Evolutionary conservation across 1,139 yeast species (phyloP), one percentile per base, ranked within the genome.

Genomic region (Nadsonia starkeyi-henricii): DNA sequence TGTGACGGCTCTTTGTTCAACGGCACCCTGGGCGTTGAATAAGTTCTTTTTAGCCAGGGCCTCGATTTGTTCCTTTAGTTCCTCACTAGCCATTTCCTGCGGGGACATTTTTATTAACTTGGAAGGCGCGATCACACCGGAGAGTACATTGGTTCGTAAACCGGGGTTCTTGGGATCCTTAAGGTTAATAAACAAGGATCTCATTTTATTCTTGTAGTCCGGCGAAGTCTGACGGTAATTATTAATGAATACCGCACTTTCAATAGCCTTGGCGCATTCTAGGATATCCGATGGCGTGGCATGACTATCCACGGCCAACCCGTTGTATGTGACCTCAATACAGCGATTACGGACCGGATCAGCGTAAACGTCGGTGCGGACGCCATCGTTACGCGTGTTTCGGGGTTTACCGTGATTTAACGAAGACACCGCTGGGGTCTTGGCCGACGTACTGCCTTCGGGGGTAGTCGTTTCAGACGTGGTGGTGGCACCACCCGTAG

Each of bases 21-120:
- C 88, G n/a, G 98, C 97, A 57, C 96, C 96, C 67, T 86, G 96
- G 2, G 98, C 98, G 63, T 91, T 95, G 67, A 85, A 89, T 62
- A 91, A 72, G 66, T 93, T 93, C 64, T 85, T 83, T 62, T 85
- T 83, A 61, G 85, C 86, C 58, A 91, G 75, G 58, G 84, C 80
- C 60, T 88, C 93, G 57, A 89, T 74, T 62, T 88, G 94, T 63
- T 83, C 77, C 67, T 84, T 85, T 56, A 91, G 75, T 60, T 86
- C 96, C 47, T 68, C 73, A 2, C 96, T 95, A 0, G 97, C 97
- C 81, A 91, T 75, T 56, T 91, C 98, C 60, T 82, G 86, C 9
- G 96, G 94, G 37, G 81, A 71, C 95, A 93, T 89, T 43, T 68
- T 75, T 49, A 83, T 81, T 57, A 91, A 76, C 45, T 78, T 73